A percentile compares a stretch with the other conserved stretches of the same genome.
Evolutionary conservation across 2,329 filamentous ascomycete genomes (phyloP).

Genomic region (Fusarium ambrosium): DNA sequence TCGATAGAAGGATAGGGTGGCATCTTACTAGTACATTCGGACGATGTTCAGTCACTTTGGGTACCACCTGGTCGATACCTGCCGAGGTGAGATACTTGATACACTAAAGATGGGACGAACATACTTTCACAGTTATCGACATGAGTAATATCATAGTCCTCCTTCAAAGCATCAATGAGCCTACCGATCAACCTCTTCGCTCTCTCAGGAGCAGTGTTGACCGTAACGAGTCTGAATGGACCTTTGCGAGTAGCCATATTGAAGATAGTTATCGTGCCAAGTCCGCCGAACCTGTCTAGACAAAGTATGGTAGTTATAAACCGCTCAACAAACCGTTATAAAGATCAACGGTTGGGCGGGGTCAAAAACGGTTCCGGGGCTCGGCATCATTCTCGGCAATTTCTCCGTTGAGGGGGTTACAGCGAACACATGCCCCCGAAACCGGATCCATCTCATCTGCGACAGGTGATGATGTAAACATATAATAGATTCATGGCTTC

Average conservation of each 20-base stretch:
- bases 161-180: conserved; percentile 71
- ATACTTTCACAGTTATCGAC: conserved; percentile 72
- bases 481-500: neutral
- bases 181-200: conserved; percentile 73
- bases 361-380: neutral
- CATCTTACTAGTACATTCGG: conserved; percentile 49
- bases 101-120: neutral
- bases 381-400: neutral
- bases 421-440: neutral
- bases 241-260: conserved; percentile 49
- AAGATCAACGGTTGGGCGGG: neutral
- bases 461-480: neutral
- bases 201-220: conserved; percentile 76
- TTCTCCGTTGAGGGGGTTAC: neutral
- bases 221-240: conserved; percentile 74
- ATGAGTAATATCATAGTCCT: conserved; percentile 73
- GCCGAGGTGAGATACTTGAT: neutral
- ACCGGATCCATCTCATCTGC: neutral
- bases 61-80: conserved; percentile 69
- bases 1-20: neutral
- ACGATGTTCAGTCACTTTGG: conserved; percentile 59
- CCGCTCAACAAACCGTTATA: neutral
- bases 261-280: neutral
- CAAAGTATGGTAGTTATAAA: neutral
- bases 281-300: neutral